Percentiles rank a stretch among this genome's conserved stretches.
phyloP scores from a whole-genome alignment of 139 green algal species.

The Mesotaenium endlicherianum region DNA sequence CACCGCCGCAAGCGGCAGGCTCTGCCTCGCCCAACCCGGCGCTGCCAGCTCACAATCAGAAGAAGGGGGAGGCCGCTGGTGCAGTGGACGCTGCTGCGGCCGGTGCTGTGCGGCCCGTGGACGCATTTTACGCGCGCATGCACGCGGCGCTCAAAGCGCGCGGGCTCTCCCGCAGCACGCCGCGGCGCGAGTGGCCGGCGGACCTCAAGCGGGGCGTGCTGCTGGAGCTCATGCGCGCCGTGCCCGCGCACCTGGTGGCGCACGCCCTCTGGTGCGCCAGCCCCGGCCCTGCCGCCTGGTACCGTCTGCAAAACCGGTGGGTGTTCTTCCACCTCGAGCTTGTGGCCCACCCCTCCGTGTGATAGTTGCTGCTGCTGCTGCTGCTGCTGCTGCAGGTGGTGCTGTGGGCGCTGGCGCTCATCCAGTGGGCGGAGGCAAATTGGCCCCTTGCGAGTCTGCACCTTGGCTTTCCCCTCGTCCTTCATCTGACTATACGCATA shows the following conservation, averaged over 20 bases:
- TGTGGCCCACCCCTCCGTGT: no score
- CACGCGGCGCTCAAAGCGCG: constrained; percentile 33
- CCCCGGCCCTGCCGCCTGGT: neutral
- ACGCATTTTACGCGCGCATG: constrained; percentile 62
- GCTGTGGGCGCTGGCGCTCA: neutral
- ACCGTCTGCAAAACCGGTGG: neutral
- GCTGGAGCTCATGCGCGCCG: constrained; percentile 50
- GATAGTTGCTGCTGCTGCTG: neutral
- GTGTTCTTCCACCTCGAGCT: neutral
- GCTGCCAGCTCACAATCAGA: no score
- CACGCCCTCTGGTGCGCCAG: constrained; percentile 65
- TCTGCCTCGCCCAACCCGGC: neutral
- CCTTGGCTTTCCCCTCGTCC: no score
- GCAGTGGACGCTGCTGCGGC: neutral
- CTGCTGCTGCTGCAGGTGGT: neutral
- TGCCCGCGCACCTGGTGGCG: constrained; percentile 55
- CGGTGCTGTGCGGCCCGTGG: constrained; percentile 15
- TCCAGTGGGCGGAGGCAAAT: neutral
- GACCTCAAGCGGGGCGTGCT: constrained; percentile 29
- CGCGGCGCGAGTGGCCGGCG: constrained; percentile 32
- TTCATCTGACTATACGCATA: no score
- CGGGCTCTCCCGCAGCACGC: neutral
- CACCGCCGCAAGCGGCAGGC: neutral
- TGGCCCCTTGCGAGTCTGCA: neutral
- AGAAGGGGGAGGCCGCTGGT: neutral